A percentile compares a stretch with the other conserved stretches of the same genome.
Evolutionary conservation across 352 stramenopile species (phyloP).

Genomic region (Globisporangium cederbergense): DNA sequence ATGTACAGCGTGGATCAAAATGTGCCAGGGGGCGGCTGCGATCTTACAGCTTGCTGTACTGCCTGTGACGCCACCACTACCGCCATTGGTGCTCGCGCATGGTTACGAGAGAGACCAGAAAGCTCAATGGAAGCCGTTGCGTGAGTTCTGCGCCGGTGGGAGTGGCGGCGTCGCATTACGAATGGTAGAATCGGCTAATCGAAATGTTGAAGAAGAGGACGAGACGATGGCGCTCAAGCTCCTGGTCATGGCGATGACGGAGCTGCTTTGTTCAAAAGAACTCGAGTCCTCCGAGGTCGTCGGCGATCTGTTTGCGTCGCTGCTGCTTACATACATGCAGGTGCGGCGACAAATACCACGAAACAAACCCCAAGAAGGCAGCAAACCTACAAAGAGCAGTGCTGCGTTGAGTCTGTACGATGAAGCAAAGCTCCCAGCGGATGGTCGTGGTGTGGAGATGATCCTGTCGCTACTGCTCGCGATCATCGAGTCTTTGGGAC

Average conservation of each 20-base stretch:
- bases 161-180: conserved; percentile 56
- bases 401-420: conserved; percentile 24
- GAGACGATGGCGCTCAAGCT: conserved; percentile 26
- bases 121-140: conserved; percentile 33
- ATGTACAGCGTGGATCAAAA: conserved; percentile 32
- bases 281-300: conserved; percentile 63
- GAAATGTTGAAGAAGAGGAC: conserved; percentile 17
- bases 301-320: conserved; percentile 68
- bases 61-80: conserved; percentile 42
- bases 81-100: conserved; percentile 19
- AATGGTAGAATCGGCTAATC: conserved; percentile 1
- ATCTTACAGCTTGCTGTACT: conserved; percentile 57
- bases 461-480: conserved; percentile 59
- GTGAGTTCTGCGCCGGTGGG: conserved; percentile 60
- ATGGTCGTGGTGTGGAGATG: conserved; percentile 44
- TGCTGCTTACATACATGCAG: conserved; percentile 78
- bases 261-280: conserved; percentile 59
- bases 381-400: not conserved
- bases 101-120: conserved; percentile 31
- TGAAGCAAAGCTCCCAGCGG: conserved; percentile 28
- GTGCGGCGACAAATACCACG: conserved; percentile 15
- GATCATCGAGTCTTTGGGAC: conserved; percentile 70
- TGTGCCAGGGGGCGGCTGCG: conserved; percentile 22
- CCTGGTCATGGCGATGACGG: conserved; percentile 41
- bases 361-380: conserved; percentile 2